Percentiles rank a stretch among this genome's conserved stretches.
Evolutionary conservation across 176 grass and related monocot genomes (phyloP).

Genomic region (Triticum timopheevii): DNA sequence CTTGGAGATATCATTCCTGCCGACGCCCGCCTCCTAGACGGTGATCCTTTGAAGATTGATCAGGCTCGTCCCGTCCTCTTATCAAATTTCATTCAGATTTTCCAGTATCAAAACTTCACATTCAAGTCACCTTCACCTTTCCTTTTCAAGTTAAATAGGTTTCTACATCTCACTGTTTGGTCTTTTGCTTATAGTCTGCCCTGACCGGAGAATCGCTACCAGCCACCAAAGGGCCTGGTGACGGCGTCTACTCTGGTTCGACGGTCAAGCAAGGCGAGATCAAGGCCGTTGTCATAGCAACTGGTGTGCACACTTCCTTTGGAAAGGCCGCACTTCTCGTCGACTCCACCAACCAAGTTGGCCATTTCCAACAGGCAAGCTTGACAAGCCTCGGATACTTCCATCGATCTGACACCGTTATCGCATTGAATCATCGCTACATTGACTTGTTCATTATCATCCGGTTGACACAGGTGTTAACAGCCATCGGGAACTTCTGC

Average conservation of each 20-base stretch:
- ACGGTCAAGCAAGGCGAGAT: constrained; percentile 61
- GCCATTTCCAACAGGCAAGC: constrained; percentile 58
- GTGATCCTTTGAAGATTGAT: constrained; percentile 65
- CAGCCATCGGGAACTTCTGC: constrained; percentile 54
- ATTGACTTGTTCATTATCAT: background rate
- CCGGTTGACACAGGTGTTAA: constrained; percentile 32
- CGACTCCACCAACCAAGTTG: constrained; percentile 57
- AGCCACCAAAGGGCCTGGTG: constrained; percentile 48
- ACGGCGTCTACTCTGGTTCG: constrained; percentile 54
- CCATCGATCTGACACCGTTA: background rate
- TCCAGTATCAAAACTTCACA: background rate
- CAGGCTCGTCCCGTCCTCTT: constrained; percentile 32
- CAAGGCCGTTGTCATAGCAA: constrained; percentile 59
- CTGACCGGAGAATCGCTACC: constrained; percentile 63
- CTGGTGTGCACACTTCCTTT: constrained; percentile 63
- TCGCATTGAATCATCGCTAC: background rate
- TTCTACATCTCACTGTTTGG: background rate
- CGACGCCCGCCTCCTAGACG: constrained; percentile 54
- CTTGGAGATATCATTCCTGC: constrained; percentile 67
- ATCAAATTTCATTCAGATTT: too few species aligned
- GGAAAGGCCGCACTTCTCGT: constrained; percentile 61
- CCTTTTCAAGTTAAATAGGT: background rate
- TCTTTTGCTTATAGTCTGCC: constrained; percentile 36
- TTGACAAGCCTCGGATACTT: background rate
- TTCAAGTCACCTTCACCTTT: background rate